Evolutionary conservation across 306 rosid species (phyloP).

Genomic region (Glycyrrhiza uralensis): DNA sequence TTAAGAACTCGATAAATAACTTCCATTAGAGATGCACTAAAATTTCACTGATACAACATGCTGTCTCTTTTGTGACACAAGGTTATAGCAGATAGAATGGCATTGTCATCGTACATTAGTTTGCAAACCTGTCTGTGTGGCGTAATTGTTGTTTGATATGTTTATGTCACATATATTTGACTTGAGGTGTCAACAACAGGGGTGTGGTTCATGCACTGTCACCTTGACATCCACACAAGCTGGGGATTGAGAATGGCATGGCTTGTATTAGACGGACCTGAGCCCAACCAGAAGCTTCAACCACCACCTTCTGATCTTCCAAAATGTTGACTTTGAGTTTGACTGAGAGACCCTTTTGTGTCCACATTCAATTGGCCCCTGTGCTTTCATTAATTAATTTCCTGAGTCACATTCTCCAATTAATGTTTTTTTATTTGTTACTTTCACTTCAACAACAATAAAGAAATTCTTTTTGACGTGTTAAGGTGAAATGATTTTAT

Average conservation of each 20-base stretch:
- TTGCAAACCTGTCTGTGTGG: neutral
- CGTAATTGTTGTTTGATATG: neutral
- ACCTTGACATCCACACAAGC: constrained; percentile 80
- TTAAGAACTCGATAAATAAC: too few species aligned
- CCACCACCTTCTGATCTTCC: constrained; percentile 93
- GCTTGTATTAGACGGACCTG: constrained; percentile 67
- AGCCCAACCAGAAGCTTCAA: constrained; percentile 61
- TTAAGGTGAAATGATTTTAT: constrained; percentile 12
- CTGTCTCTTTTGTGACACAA: neutral
- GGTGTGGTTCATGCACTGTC: constrained; percentile 94
- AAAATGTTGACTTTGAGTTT: constrained; percentile 52
- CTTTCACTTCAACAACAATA: neutral
- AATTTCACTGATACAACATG: too few species aligned
- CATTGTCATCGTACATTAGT: neutral
- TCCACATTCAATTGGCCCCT: constrained; percentile 5
- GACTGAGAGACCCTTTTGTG: constrained; percentile 12
- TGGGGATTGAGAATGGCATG: constrained; percentile 93
- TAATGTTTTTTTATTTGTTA: neutral
- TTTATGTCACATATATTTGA: neutral
- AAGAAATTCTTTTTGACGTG: constrained; percentile 28
- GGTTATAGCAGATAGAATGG: neutral
- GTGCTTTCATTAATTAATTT: too few species aligned
- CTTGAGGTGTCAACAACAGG: constrained; percentile 43
- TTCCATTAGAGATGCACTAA: too few species aligned
- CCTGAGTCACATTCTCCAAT: neutral